Evolutionary conservation across 176 grass and related monocot species (phyloP), one percentile per base, ranked within the genome.

Genomic region (Saccharum officinarum): DNA sequence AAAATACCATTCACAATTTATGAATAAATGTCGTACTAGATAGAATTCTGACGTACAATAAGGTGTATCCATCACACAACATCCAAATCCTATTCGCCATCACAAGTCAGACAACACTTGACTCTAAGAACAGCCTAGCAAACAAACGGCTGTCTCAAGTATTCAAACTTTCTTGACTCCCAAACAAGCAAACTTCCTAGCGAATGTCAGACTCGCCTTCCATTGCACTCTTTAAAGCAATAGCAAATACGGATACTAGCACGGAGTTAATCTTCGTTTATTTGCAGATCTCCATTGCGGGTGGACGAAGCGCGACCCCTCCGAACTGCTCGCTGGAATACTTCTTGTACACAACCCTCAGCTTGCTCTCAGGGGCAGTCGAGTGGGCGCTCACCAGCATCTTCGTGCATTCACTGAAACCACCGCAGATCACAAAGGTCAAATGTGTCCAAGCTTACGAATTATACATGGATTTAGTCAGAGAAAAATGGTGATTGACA

Each of bases 331-430:
- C 87, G 4, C 62, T 63, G 5, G 87, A 90, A 65, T 98, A 98
- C 42, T 95, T 98, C 84, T 98, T 95, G 71, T 95, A 94, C 3
- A 92, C 93, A 2, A 91, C 83, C 84, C 36, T 94, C 69, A 98
- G 65, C 80, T 98, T 98, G 45, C 42, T 90, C 41, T 95, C 87
- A 17, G 83, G 71, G 9, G 84, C 93, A 25, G 73, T 78, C 1
- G 78, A 72, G 75, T 98, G 96, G 7, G 85, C 81, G 36, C 67
- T 92, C 12, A 95, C 89, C 5, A 98, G 80, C 20, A 91, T 81
- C 67, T 94, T 82, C 11, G 81, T 71, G 37, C 79, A 69, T 0
- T 94, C 89, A 61, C 96, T 98, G 78, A 67, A 92, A 60, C 45
- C 45, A 72, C 17, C 59, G 45, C 12, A 34, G n/a, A 62, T 10